Evolutionary conservation across 2,329 filamentous ascomycete species (phyloP), one percentile per base, ranked within the genome.

Genomic region (Periconia sp.): DNA sequence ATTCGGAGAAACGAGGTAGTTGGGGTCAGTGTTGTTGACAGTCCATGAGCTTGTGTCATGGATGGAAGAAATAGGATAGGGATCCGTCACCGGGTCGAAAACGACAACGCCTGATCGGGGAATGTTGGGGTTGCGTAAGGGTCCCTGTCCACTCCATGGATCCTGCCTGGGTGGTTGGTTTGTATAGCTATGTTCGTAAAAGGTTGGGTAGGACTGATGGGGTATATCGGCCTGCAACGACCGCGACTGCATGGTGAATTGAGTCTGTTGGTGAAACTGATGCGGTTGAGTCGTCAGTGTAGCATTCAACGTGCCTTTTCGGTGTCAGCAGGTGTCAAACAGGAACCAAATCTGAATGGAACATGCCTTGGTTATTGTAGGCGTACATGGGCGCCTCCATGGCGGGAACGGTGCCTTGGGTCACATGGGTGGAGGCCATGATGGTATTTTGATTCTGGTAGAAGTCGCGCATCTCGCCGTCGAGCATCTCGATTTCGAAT

Each of bases 401-500:
- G 23, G 62, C 60, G 2, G 62, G 55, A 17, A 68, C 46, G 15
- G 54, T 52, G 45, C 60, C 62, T 11, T 66, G 65, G 30, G 64
- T 55, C 23, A 52, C 54, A 17, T 70, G 69, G 10, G 69, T 66
- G 14, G 66, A 58, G 53, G 66, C 63, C 47, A 55, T 62, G 41
- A 51, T 52, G 27, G 49, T 53, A 52, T 63, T 65, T 33, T 66
- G 63, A 23, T 37, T 45, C 20, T 65, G 51, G 49, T 69, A 71
- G 53, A 66, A 66, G 31, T 58, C 62, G 48, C 64, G 57, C 42
- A 69, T 59, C n/a, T 68, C 59, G n/a, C 62, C 49, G 47, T 72
- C 67, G 27, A 66, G 63, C 64, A 71, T 68, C 9, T 69, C 66
- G 20, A 64, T 60, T 41, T 73, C 70, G 35, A 70, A 72, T 1